phyloP scores from a whole-genome alignment of 805 yeast genomes.

The Tetrapisispora taiwanensis region DNA sequence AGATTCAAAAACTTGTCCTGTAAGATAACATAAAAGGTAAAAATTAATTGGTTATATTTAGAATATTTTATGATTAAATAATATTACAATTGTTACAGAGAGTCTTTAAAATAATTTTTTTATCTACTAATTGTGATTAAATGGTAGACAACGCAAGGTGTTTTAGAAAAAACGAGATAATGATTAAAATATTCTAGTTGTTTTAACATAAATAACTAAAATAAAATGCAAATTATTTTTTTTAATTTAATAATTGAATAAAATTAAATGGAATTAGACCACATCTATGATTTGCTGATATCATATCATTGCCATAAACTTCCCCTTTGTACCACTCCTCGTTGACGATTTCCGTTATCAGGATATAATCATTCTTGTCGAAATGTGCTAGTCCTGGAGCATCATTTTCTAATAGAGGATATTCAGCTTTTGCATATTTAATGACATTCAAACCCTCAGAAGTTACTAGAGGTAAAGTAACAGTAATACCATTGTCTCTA shows the following conservation, averaged over 20 bases:
- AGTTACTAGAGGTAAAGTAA: slow-evolving; percentile 23
- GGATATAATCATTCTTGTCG: slow-evolving; percentile 23
- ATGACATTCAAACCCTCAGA: slow-evolving; percentile 20
- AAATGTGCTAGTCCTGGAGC: slow-evolving; percentile 25
- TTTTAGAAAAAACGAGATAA: too few species aligned
- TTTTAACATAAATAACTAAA: too few species aligned
- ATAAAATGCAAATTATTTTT: not conserved
- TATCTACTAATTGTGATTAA: too few species aligned
- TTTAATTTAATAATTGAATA: slow-evolving; percentile 9
- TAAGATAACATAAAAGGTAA: too few species aligned
- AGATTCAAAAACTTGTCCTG: not conserved
- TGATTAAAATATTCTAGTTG: too few species aligned
- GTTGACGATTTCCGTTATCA: slow-evolving; percentile 23
- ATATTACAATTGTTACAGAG: not conserved
- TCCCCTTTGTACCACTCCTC: slow-evolving; percentile 29
- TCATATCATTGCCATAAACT: slow-evolving; percentile 22
- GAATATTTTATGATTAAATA: not conserved
- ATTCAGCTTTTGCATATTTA: slow-evolving; percentile 26
- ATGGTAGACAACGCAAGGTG: too few species aligned
- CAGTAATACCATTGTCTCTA: slow-evolving; percentile 24
- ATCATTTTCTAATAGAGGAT: slow-evolving; percentile 21
- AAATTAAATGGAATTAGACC: slow-evolving; percentile 25
- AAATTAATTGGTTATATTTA: too few species aligned
- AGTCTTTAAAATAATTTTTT: not conserved
- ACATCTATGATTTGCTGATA: slow-evolving; percentile 10